A percentile compares a stretch with the other conserved stretches of the same genome.
Conservation (phyloP, 805 yeast species). For the Saccharomycopsis schoenii region DNA sequence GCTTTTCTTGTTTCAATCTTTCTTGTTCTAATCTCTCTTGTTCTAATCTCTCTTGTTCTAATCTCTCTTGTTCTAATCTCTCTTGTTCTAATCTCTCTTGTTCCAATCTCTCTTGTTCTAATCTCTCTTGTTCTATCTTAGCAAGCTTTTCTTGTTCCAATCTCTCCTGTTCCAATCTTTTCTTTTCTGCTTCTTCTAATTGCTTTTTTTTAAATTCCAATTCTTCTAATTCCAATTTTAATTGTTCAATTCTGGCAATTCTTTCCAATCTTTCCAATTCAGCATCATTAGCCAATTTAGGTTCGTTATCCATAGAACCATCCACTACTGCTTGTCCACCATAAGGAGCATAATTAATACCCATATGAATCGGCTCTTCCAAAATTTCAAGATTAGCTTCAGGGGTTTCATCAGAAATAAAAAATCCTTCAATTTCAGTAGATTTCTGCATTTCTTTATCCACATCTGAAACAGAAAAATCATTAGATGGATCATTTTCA, state of each 20-base stretch:
- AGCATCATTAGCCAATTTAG: neutral
- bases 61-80: neutral
- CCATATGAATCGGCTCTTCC: neutral
- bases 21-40: neutral
- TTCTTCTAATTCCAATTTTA: neutral
- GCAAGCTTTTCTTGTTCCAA: neutral
- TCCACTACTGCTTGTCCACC: neutral
- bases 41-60: neutral
- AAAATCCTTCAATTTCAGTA: neutral
- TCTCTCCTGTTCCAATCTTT: neutral
- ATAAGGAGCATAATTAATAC: neutral
- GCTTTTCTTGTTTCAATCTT: neutral
- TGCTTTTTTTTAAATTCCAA: neutral
- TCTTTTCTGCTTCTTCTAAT: neutral
- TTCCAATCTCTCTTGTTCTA: neutral
- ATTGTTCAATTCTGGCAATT: neutral
- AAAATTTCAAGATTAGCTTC: neutral
- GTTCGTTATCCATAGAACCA: neutral
- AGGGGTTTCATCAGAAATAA: neutral
- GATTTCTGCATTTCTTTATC: neutral
- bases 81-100: neutral
- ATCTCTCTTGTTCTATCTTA: neutral
- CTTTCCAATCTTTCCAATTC: neutral
- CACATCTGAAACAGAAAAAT: neutral
- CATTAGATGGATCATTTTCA: neutral